Base-by-base conservation (phyloP, 129 eudicot species). In the Lactuca sativa region DNA sequence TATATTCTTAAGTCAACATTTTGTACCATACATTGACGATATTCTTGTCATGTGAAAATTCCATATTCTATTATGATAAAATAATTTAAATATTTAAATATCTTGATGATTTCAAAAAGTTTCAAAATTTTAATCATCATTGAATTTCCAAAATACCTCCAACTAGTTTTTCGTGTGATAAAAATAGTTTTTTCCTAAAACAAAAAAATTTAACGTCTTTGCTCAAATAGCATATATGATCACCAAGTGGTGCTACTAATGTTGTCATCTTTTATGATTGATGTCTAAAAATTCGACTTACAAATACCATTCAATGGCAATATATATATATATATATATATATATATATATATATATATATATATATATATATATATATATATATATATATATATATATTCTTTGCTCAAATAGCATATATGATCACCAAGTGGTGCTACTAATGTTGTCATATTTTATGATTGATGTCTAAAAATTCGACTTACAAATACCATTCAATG, bases 21-120 rank as follows among this genome's bases (percentile, higher is more conserved):
- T 37, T 41, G 43, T 36, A 62, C 51, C 32, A 10, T 62, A 37
- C 31, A 62, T 16, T 11, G 32, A 62, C n/a, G 17, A 62, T 62
- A 62, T 15, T 62, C 67, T 38, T 14, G 67, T 62, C 52, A 62
- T 51, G 67, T 62, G 67, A 62, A 62, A 62, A 62, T 62, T 62
- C 67, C 52, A 62, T 62, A 62, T 62, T 37, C 67, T 62, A 30
- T 9, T 10, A 62, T 62, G n/a, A 37, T 16, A 62, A n/a, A 15
- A 36, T 25, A 15, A 8, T n/a, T 40, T 62, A 25, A 18, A 32
- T 7, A 59, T 59, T 25, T 59, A 10, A 30, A 59, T 32, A 59
- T 31, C 40, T 59, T 59, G 41, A 12, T 59, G 34, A 61, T 14
- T 9, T 14, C 49, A 43, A 43, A 43, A 8, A 9, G 12, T 1